Base-by-base conservation (phyloP, 495 filamentous ascomycete genomes). In the Penicillium maclennaniae region DNA sequence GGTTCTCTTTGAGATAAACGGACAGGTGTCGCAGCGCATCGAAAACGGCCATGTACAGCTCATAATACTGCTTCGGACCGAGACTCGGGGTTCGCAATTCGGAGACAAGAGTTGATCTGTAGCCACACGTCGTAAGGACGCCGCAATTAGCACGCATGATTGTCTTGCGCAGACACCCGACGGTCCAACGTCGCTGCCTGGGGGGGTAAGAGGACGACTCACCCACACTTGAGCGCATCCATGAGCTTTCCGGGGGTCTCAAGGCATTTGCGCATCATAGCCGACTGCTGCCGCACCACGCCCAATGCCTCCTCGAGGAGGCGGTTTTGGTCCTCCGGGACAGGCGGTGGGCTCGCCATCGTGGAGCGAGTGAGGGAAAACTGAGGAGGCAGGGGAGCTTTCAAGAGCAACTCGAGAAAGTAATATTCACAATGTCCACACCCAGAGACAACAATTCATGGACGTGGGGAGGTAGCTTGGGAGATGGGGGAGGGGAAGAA, bases 211-310 rank as follows among this genome's bases (percentile, higher is more conserved):
- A 36, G 49, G 42, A 57, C 25, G 68, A 61, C 72, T 68, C 62
- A 97, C 93, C 92, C 93, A 90, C 93, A 97, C 73, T 98, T 98
- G 59, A 98, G 83, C 64, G 93, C 93, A 79, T 98, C 93, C 93
- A 98, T 98, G 55, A 98, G 84, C 83, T 98, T 98, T 43, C 93
- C 93, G 5, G 95, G 93, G 8, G 91, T 93, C 67, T 98, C 95
- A 45, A 98, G 81, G 67, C 90, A 96, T 77, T 92, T 93, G 75
- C 92, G 91, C 93, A 98, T 98, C 69, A 96, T 79, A 47, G 83
- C 77, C 21, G 91, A 90, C 82, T 98, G 93, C 73, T 97, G 95
- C 75, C 91, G 87, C 74, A 98, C 93, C 44, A 96, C 90, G 47
- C 86, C 81, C 77, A 97, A 78, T 67, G 95, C 93, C 87, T 98